Conservation (phyloP, 1,284 basidiomycete species). For the Leccinum griseonigrum region DNA sequence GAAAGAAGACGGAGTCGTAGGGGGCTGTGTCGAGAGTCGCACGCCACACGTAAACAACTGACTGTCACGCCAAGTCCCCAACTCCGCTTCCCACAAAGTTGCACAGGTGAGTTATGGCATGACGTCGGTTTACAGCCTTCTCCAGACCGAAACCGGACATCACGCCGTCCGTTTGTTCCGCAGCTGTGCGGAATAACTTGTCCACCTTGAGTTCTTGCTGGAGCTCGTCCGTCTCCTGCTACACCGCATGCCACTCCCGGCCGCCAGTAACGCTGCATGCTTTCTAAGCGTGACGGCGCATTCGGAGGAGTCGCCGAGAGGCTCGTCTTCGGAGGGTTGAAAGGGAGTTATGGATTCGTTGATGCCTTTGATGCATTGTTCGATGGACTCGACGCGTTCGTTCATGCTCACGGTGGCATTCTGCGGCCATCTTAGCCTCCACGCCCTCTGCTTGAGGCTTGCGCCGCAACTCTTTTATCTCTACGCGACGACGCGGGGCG, state of each 20-base stretch:
- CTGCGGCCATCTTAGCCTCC: constrained; percentile 51
- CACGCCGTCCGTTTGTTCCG: constrained; percentile 93
- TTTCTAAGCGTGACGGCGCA: constrained; percentile 62
- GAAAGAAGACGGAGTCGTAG: too few relatives aligned
- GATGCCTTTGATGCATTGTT: constrained; percentile 65
- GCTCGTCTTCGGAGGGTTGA: constrained; percentile 44
- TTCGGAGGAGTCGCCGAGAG: constrained; percentile 43
- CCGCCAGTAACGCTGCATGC: constrained; percentile 56
- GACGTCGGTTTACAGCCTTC: constrained; percentile 83
- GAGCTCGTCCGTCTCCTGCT: constrained; percentile 78
- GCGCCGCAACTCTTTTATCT: constrained; percentile 83
- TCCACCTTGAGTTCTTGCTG: constrained; percentile 93
- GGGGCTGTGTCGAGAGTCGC: too few relatives aligned
- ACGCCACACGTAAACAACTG: too few relatives aligned
- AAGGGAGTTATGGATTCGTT: constrained; percentile 62
- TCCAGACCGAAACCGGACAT: constrained; percentile 80
- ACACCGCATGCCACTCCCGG: constrained; percentile 75
- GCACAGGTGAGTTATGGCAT: constrained; percentile 25
- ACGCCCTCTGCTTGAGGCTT: constrained; percentile 65
- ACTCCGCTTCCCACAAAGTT: too few relatives aligned
- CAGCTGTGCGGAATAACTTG: constrained; percentile 93
- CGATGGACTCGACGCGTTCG: constrained; percentile 73
- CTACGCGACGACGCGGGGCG: constrained; percentile 36
- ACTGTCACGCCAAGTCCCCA: too few relatives aligned
- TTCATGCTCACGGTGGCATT: constrained; percentile 77